phyloP scores from a whole-genome alignment of 2,329 filamentous ascomycete genomes.

The Pezicula neosporulosa region DNA sequence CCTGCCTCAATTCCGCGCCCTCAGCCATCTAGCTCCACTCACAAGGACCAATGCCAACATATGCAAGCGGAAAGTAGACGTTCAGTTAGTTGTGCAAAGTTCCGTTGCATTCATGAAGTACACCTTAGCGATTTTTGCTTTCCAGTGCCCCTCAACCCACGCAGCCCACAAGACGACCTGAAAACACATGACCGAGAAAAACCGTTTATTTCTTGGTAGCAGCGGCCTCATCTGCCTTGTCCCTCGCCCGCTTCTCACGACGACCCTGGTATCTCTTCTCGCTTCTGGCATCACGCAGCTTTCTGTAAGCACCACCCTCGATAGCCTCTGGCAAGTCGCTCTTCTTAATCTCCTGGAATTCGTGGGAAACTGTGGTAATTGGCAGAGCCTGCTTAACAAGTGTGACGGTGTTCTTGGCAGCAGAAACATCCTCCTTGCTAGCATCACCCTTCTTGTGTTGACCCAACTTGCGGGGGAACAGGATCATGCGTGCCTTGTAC shows the following conservation, averaged over 20 bases:
- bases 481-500: slow-evolving; percentile 93
- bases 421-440: slow-evolving; percentile 72
- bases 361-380: slow-evolving; percentile 64
- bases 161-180: slow-evolving; percentile 2
- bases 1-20: too few species aligned
- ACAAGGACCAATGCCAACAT: too few species aligned
- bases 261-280: slow-evolving; percentile 78
- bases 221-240: slow-evolving; percentile 78
- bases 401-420: slow-evolving; percentile 57
- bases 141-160: background rate
- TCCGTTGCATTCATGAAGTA: slow-evolving; percentile 2
- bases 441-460: slow-evolving; percentile 92
- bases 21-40: too few species aligned
- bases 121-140: slow-evolving; percentile 1
- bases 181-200: slow-evolving; percentile 1
- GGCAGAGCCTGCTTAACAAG: slow-evolving; percentile 62
- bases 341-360: slow-evolving; percentile 75
- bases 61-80: too few species aligned
- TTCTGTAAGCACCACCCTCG: slow-evolving; percentile 84
- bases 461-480: slow-evolving; percentile 95
- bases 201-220: slow-evolving; percentile 74
- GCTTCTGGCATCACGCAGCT: slow-evolving; percentile 79
- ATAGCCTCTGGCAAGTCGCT: slow-evolving; percentile 70
- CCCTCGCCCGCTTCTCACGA: slow-evolving; percentile 90
- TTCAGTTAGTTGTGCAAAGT: background rate